Percentiles rank a stretch among this genome's conserved stretches.
Conservation (phyloP, 495 filamentous ascomycete genomes). For the Aspergillus nanangensis region DNA sequence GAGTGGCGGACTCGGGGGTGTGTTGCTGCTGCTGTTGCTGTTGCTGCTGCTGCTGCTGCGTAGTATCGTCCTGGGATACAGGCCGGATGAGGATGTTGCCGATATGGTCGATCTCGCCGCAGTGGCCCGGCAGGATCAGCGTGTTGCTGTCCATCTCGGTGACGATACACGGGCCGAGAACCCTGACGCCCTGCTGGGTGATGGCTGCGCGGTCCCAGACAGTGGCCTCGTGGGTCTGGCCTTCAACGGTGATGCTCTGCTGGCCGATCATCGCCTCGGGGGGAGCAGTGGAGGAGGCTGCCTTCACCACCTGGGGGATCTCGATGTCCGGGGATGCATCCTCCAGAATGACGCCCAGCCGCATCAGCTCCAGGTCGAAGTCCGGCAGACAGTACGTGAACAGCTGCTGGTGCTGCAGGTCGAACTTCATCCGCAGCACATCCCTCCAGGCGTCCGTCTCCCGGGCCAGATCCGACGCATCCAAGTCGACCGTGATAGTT, state of each 20-base stretch:
- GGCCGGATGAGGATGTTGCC: constrained; percentile 44
- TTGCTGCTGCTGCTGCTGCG: no score
- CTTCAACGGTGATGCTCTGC: constrained; percentile 35
- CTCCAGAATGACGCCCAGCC: constrained; percentile 38
- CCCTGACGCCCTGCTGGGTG: constrained; percentile 26
- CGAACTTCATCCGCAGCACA: constrained; percentile 33
- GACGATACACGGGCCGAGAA: constrained; percentile 44
- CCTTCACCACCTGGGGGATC: constrained; percentile 29
- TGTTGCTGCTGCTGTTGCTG: not conserved
- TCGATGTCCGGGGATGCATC: constrained; percentile 36
- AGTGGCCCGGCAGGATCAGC: constrained; percentile 38
- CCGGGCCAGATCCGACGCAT: constrained; percentile 20
- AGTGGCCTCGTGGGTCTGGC: constrained; percentile 29
- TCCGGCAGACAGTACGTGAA: constrained; percentile 42
- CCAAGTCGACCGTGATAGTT: constrained; percentile 38
- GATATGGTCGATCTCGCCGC: constrained; percentile 12
- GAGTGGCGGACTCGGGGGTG: constrained; percentile 20
- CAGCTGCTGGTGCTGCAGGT: constrained; percentile 39
- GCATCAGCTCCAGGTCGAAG: constrained; percentile 42
- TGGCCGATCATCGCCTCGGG: constrained; percentile 23
- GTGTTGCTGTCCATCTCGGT: constrained; percentile 51
- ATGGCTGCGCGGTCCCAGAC: constrained; percentile 43
- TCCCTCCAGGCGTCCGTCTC: constrained; percentile 13
- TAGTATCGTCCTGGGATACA: no score
- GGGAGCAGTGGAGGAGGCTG: constrained; percentile 20